Evolutionary conservation across 495 filamentous ascomycete genomes (phyloP).

Genomic region (Filosporella fistucella): DNA sequence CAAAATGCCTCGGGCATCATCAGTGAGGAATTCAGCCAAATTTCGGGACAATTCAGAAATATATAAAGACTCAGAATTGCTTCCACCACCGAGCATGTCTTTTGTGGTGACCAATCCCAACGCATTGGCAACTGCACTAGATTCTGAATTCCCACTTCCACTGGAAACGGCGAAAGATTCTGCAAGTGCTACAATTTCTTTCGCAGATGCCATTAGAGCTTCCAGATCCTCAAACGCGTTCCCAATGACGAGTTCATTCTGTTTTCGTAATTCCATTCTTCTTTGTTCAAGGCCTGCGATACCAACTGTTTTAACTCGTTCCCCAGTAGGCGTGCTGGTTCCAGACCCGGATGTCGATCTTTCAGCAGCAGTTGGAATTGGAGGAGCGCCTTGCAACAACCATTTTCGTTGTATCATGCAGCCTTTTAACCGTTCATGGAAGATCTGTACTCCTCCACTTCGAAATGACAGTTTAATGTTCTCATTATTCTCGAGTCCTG

Average conservation of each 20-base stretch:
- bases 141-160: slow-evolving; percentile 64
- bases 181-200: slow-evolving; percentile 89
- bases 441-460: slow-evolving; percentile 81
- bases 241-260: slow-evolving; percentile 90
- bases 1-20: slow-evolving; percentile 79
- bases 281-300: slow-evolving; percentile 89
- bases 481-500: slow-evolving; percentile 57
- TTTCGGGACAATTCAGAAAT: slow-evolving; percentile 81
- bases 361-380: slow-evolving; percentile 56
- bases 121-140: slow-evolving; percentile 79
- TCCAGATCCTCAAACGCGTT: slow-evolving; percentile 95
- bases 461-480: slow-evolving; percentile 90
- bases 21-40: slow-evolving; percentile 88
- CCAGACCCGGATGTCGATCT: slow-evolving; percentile 10
- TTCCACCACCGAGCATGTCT: slow-evolving; percentile 59
- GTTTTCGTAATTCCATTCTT: slow-evolving; percentile 75
- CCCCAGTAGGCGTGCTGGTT: slow-evolving; percentile 23
- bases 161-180: slow-evolving; percentile 71
- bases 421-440: slow-evolving; percentile 82
- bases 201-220: slow-evolving; percentile 93
- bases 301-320: slow-evolving; percentile 64
- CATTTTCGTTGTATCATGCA: slow-evolving; percentile 92
- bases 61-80: slow-evolving; percentile 48
- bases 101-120: slow-evolving; percentile 89
- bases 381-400: slow-evolving; percentile 90